Evolutionary conservation across 2,329 filamentous ascomycete species (phyloP), one percentile per base, ranked within the genome.

Genomic region (Ophiostoma ips): DNA sequence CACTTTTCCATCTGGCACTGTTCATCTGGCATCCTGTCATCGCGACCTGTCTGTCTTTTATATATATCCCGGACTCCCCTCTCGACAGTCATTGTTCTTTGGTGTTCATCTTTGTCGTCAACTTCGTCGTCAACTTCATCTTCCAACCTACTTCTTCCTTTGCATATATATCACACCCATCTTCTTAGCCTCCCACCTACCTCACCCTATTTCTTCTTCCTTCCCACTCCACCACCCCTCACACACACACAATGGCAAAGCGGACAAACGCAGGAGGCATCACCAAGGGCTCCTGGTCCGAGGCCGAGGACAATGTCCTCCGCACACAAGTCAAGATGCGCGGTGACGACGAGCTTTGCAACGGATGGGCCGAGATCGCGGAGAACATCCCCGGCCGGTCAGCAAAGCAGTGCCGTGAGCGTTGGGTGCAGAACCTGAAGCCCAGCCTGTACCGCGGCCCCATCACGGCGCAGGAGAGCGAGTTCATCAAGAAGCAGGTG

Each of bases 351-450:
- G 30, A 31, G 43, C n/a, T 33, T 9, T 34, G 28, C 28, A 33
- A 31, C 43, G 43, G 43, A 5, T 96, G 90, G 90, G 87, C 95
- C 13, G 77, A 80, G 56, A 94, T 95, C 60, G 81, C 89, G 30
- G 71, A 81, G 50, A 73, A 81, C 57, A 81, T 95, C 59, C 75
- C 77, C 53, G 81, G 84, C 24, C 79, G 90, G 55, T 87, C 87
- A 21, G 84, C 90, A 49, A 96, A 96, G 71, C 90, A 96, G 69
- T 96, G 90, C 65, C 81, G 90, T 52, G 90, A 96, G 69, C 77
- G 90, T 45, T 96, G 85, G 62, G 87, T 95, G 62, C 90, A 96
- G 62, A 95, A 95, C 64, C 73, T 96, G 43, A 95, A 87, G 64
- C 82, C 83, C 1, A 69, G 72, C 1, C 69, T 89, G 35, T 84